Percentiles rank a stretch among this genome's conserved stretches.
Conservation (phyloP, 805 yeast genomes). For the Barnettozyma wickerhamii region DNA sequence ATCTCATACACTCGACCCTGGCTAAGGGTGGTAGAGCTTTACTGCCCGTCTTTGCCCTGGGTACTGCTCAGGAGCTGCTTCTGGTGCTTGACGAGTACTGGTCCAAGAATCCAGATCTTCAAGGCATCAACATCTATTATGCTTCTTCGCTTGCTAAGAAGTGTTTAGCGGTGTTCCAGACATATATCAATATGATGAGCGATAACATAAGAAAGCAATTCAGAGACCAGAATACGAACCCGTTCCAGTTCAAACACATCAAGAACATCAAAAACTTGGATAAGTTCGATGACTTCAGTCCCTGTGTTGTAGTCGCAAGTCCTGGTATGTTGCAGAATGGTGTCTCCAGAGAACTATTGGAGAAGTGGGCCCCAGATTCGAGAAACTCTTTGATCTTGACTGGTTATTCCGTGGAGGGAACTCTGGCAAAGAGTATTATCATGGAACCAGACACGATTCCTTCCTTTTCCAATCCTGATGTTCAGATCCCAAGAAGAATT, state of each 20-base stretch:
- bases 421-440: constrained; percentile 87
- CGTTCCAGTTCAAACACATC: constrained; percentile 85
- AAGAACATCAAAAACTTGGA: constrained; percentile 77
- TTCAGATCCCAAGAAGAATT: constrained; percentile 80
- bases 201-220: constrained; percentile 75
- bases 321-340: constrained; percentile 99
- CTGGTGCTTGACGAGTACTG: constrained; percentile 93
- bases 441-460: constrained; percentile 91
- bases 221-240: constrained; percentile 77
- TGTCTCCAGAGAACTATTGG: constrained; percentile 83
- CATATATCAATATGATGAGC: constrained; percentile 96
- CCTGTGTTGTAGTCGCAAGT: constrained; percentile 92
- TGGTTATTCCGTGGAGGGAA: constrained; percentile 98
- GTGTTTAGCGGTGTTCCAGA: constrained; percentile 96
- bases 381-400: constrained; percentile 84
- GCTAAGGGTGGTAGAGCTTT: constrained; percentile 87
- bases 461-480: constrained; percentile 74
- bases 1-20: constrained; percentile 77
- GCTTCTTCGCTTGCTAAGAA: constrained; percentile 92
- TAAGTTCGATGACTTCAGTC: constrained; percentile 86
- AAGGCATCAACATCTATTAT: constrained; percentile 77
- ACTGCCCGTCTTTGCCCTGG: constrained; percentile 93
- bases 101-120: constrained; percentile 78
- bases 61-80: constrained; percentile 92
- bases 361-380: constrained; percentile 97